Base-by-base conservation (phyloP, 345 rosid species). In the Syzygium aqueum region DNA sequence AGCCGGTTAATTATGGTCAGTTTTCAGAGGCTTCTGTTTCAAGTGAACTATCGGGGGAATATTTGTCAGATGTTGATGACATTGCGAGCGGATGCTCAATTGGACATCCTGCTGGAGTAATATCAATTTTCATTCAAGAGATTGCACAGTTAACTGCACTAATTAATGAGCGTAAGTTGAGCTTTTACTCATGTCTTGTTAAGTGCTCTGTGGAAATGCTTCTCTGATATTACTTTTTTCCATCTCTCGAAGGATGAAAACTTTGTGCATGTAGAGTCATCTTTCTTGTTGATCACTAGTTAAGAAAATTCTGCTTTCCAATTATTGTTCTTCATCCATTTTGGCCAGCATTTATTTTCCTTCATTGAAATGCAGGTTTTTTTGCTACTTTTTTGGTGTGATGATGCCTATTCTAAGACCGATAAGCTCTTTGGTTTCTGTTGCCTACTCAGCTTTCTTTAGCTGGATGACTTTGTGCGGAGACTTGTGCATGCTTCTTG, bases 101-200 rank as follows among this genome's bases (percentile, higher is more conserved):
- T n/a, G 97, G 95, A 84, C 97, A 95, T 90, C 97, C 97, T 49
- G 88, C 96, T 86, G 96, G 91, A 88, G 85, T 93, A 57, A 91
- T 95, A 91, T 63, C 88, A 88, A 25, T 86, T 65, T 88, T 95
- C 89, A 89, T 87, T 86, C 95, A 92, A 90, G 95, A 95, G 93
- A 77, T 94, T 73, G 86, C 85, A 43, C 91, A 86, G 56, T 88
- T 95, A 86, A 94, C 93, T 49, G 37, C 90, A 53, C 88, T 89
- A 85, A 85, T 95, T 54, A 63, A 89, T 22, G 94, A 92, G 87
- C 84, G 96, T 95, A 95, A 93, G 96, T 93, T 53, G 52, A 85
- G 22, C 28, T 37, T 61, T 59, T 59, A 10, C 53, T 61, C 46
- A 27, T 17, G 61, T 16, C n/a, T 84, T 3, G 3, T 83, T 83